Base-by-base conservation (phyloP, 345 rosid species). In the Luvunga scandens region DNA sequence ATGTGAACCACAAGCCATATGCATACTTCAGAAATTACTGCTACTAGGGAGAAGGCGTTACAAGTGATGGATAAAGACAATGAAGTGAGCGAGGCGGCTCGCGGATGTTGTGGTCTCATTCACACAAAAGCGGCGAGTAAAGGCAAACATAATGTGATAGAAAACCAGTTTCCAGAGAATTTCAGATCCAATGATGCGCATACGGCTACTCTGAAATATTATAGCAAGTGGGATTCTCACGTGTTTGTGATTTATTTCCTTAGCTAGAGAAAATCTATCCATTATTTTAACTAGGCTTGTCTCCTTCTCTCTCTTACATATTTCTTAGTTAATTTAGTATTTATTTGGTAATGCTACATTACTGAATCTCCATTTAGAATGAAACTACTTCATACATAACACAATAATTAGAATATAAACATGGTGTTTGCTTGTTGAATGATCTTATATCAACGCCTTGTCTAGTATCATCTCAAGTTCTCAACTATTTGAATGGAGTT, bases 41-140 rank as follows among this genome's bases (percentile, higher is more conserved):
- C 31, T 50, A 42, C 21, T 33, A n/a, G 79, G 66, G 28, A 28
- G 24, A 64, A 70, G 60, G 48, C 80, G 80, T 81, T 81, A 72
- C 64, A 28, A 64, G 48, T 30, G 69, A 27, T 38, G 70, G 65
- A 24, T 19, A 45, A 38, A 57, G 42, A 53, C 73, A 53, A 53
- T 53, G 22, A 53, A 53, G 57, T 45, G 16, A 73, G 65, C 38
- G 28, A 60, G 38, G 30, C 0, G 1, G 6, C 9, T 21, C 38
- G 25, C 9, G 61, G 61, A 56, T 56, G 60, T 45, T 45, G 13
- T 45, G 50, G 50, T 12, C 4, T 45, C 16, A 12, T 12, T 3
- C 50, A 9, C 38, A 34, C 38, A 63, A 22, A 34, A 45, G n/a
- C 56, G 3, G 25, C 24, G 14, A 10, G 36, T 12, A 66, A 56